A percentile compares a stretch with the other conserved stretches of the same genome.
Conservation (phyloP, 768 basidiomycete species). For the Strobilomyces dryophilus region DNA sequence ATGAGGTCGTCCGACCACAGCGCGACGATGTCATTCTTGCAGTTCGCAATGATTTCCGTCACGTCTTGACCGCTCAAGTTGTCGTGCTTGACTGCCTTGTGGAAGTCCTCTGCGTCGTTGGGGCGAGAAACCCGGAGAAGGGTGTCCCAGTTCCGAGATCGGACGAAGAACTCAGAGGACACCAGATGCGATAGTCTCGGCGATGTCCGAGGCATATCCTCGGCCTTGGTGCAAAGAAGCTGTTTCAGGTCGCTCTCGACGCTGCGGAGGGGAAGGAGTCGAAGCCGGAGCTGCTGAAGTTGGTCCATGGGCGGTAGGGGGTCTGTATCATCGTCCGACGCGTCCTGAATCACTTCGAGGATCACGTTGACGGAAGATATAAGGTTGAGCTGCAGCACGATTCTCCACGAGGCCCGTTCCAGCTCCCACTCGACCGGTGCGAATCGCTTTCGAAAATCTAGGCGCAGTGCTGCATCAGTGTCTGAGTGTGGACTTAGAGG, state of each 20-base stretch:
- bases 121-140: conserved; percentile 29
- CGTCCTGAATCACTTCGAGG: too few species aligned
- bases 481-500: conserved; percentile 30
- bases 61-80: conserved; percentile 34
- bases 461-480: conserved; percentile 4
- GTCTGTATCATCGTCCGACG: conserved; percentile 11
- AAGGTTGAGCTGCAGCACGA: conserved; percentile 42
- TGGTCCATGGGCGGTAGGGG: conserved; percentile 44
- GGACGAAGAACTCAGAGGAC: conserved; percentile 47
- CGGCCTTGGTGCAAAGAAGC: conserved; percentile 46
- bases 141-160: conserved; percentile 44
- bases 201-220: conserved; percentile 36
- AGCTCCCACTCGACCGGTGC: conserved; percentile 56
- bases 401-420: conserved; percentile 72
- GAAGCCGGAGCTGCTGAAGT: conserved; percentile 24
- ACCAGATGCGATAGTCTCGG: conserved; percentile 38
- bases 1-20: conserved; percentile 59
- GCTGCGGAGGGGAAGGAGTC: too few species aligned
- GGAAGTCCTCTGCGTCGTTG: conserved; percentile 4
- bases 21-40: conserved; percentile 58
- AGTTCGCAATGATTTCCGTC: conserved; percentile 52
- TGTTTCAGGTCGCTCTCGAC: conserved; percentile 39
- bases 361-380: too few species aligned
- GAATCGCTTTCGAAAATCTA: conserved; percentile 74
- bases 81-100: conserved; percentile 12